Conservation (phyloP, 2,329 filamentous ascomycete genomes). For the Cadophora gregata region DNA sequence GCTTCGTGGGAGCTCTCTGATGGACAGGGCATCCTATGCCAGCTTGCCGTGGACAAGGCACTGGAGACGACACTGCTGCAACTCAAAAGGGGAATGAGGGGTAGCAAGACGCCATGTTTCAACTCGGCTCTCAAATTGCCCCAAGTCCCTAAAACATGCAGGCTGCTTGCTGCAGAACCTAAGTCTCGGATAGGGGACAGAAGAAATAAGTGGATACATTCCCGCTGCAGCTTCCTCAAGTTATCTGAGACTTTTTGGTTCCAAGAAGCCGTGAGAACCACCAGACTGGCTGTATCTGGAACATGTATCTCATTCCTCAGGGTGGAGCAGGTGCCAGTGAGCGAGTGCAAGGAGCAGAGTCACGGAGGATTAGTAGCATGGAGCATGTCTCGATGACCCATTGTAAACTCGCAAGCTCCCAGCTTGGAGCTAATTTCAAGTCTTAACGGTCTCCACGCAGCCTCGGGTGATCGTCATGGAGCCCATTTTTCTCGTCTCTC, state of each 20-base stretch:
- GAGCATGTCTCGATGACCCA: not conserved
- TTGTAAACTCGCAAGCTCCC: conserved; percentile 10
- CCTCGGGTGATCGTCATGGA: conserved; percentile 36
- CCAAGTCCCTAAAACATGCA: not conserved
- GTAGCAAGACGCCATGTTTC: conserved; percentile 4
- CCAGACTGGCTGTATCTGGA: not conserved
- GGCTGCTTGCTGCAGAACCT: conserved; percentile 6
- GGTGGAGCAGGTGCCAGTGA: not conserved
- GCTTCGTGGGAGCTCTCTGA: not conserved
- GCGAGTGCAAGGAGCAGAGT: too few species aligned
- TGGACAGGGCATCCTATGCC: conserved; percentile 1
- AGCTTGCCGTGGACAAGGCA: not conserved
- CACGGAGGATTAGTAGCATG: not conserved
- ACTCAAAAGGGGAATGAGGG: not conserved
- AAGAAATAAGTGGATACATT: too few species aligned
- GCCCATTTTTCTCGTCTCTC: conserved; percentile 23
- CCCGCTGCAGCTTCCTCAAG: not conserved
- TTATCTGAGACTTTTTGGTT: not conserved
- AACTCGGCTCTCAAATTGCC: not conserved
- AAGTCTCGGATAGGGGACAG: not conserved
- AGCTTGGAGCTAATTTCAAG: not conserved
- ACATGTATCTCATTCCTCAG: not conserved
- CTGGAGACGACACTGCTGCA: not conserved
- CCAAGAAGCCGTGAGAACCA: not conserved
- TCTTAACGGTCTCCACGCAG: not conserved